A percentile compares a stretch with the other conserved stretches of the same genome.
phyloP scores from a whole-genome alignment of 2,329 filamentous ascomycete genomes.

The Sclerotinia subarctica region DNA sequence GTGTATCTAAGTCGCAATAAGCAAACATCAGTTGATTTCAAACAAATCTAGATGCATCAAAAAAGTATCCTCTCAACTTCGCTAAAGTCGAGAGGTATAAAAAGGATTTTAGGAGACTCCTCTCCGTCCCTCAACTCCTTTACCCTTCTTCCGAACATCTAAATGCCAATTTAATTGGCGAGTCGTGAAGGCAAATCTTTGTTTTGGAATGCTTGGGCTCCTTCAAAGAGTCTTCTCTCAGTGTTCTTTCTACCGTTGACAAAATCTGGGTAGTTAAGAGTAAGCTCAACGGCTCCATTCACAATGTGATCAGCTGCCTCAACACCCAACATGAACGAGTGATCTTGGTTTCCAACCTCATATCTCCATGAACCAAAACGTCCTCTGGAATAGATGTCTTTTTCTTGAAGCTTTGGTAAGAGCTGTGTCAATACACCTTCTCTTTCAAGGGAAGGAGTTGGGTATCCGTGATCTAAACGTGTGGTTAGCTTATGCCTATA shows the following conservation, averaged over 20 bases:
- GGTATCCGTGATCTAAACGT: constrained; percentile 80
- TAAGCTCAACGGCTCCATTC: constrained; percentile 69
- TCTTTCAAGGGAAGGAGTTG: constrained; percentile 89
- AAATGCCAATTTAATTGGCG: constrained; percentile 1
- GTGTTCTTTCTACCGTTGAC: constrained; percentile 54
- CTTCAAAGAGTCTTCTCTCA: constrained; percentile 41
- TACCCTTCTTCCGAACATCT: neutral
- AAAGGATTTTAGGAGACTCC: neutral
- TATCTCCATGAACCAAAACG: constrained; percentile 98
- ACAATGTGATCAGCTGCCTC: constrained; percentile 72
- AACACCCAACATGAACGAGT: constrained; percentile 75
- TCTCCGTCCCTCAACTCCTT: neutral
- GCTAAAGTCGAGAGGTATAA: neutral
- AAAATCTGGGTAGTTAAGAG: constrained; percentile 76
- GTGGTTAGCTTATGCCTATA: neutral
- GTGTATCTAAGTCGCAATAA: constrained; percentile 20
- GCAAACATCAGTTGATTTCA: constrained; percentile 12
- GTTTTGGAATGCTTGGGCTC: constrained; percentile 37
- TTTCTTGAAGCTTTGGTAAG: constrained; percentile 84
- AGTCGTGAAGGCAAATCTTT: constrained; percentile 29
- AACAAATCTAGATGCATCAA: constrained; percentile 10
- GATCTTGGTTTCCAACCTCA: constrained; percentile 74
- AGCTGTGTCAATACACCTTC: constrained; percentile 91
- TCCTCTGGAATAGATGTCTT: constrained; percentile 91
- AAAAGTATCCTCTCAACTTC: neutral